phyloP scores from a whole-genome alignment of 2,329 filamentous ascomycete species.

The Aspergillus fijiensis region DNA sequence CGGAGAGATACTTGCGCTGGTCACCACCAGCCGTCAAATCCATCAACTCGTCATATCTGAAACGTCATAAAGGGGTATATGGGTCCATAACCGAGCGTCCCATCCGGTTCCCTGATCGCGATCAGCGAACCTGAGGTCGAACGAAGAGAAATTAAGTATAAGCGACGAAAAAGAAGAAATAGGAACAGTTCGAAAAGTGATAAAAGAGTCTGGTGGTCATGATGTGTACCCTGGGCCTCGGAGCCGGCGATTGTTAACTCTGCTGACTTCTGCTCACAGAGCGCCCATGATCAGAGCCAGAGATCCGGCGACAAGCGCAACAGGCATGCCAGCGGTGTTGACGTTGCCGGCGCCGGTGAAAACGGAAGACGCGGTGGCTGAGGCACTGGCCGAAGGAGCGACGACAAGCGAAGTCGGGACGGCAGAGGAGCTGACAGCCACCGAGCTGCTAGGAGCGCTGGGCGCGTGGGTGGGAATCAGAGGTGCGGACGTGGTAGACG shows the following conservation, averaged over 20 bases:
- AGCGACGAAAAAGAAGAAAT: conserved; percentile 22
- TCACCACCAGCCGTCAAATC: conserved; percentile 14
- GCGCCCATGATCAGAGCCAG: conserved; percentile 39
- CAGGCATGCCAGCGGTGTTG: conserved; percentile 27
- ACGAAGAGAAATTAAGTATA: conserved; percentile 4
- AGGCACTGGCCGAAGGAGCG: conserved; percentile 21
- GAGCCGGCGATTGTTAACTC: background rate
- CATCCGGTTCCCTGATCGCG: conserved; percentile 9
- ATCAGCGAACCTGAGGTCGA: conserved; percentile 1
- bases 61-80: conserved; percentile 34
- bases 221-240: background rate
- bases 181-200: conserved; percentile 20
- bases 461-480: conserved; percentile 28
- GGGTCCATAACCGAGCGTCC: conserved; percentile 23
- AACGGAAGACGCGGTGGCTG: conserved; percentile 17
- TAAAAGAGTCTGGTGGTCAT: background rate
- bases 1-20: conserved; percentile 3
- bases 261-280: conserved; percentile 26
- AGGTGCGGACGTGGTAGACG: conserved; percentile 25
- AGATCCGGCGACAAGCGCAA: conserved; percentile 38
- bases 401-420: conserved; percentile 25
- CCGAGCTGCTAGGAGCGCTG: conserved; percentile 12
- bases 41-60: conserved; percentile 32
- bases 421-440: conserved; percentile 27
- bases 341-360: conserved; percentile 22